Percentiles rank a stretch among this genome's conserved stretches.
These are phyloP conservation scores for Trichoderma koningiopsis DNA, from an alignment of 2,329 filamentous ascomycete genomes.

Conservation along the genomic window DNA sequence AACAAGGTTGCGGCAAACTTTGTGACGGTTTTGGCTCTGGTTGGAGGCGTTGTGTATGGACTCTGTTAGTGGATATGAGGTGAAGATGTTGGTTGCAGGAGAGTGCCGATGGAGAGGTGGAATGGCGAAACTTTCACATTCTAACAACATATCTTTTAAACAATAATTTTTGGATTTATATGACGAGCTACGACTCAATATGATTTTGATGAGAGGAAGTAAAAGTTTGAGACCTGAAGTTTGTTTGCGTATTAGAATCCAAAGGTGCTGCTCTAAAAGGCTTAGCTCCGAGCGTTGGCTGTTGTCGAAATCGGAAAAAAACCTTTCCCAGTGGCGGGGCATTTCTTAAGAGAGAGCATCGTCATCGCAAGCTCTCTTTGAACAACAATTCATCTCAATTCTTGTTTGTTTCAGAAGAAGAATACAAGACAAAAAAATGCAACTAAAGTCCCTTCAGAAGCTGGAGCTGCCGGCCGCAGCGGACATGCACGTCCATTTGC, in stretches of 20 bases:
- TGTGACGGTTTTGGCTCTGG: not conserved
- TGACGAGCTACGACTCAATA: not conserved
- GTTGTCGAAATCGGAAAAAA: not conserved
- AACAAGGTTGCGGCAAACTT: not conserved
- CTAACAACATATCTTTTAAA: not conserved
- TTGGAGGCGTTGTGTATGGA: not conserved
- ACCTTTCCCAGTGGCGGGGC: constrained; percentile 15
- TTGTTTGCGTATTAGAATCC: not conserved
- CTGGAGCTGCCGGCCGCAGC: constrained; percentile 64
- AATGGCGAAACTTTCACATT: not conserved
- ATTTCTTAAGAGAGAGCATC: not conserved
- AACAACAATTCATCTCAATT: not conserved
- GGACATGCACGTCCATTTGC: constrained; percentile 72
- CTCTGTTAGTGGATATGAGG: not conserved
- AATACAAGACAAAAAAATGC: constrained; percentile 33
- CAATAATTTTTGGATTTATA: not conserved
- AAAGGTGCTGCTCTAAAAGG: not conserved
- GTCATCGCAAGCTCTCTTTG: not conserved
- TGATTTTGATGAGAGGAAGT: not conserved
- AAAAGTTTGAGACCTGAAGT: not conserved
- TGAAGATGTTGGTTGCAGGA: not conserved
- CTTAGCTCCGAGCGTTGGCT: not conserved
- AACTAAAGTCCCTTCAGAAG: constrained; percentile 39
- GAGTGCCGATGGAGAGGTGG: not conserved
- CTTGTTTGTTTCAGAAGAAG: not conserved